These are phyloP conservation scores for Plasmopara viticola DNA, from an alignment of 352 stramenopile species.

Conservation along the genomic window DNA sequence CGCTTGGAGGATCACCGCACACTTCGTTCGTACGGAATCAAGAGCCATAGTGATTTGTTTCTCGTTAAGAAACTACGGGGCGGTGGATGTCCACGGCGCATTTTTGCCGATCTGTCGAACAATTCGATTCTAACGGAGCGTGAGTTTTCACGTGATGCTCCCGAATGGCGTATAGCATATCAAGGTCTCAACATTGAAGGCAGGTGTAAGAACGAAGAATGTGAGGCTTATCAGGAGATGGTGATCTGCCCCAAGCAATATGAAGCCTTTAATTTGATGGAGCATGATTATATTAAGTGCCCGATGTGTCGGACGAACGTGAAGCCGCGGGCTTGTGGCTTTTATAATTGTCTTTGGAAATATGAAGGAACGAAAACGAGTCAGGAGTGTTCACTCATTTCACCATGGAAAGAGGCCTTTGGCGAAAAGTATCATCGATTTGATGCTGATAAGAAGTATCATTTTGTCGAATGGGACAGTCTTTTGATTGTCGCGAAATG, in stretches of 20 bases:
- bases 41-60: not conserved
- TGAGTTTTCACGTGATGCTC: not conserved
- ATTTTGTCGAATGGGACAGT: constrained; percentile 17
- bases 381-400: constrained; percentile 12
- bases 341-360: constrained; percentile 32
- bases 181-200: constrained; percentile 32
- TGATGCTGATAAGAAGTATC: constrained; percentile 9
- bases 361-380: constrained; percentile 17
- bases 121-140: not conserved
- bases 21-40: constrained; percentile 9
- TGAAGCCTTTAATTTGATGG: constrained; percentile 19
- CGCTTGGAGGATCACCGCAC: constrained; percentile 2
- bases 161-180: constrained; percentile 8
- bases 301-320: constrained; percentile 14
- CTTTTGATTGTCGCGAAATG: constrained; percentile 16
- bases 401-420: constrained; percentile 14
- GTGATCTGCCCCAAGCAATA: constrained; percentile 17
- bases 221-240: constrained; percentile 15
- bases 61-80: constrained; percentile 3
- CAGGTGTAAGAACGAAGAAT: constrained; percentile 8
- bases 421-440: constrained; percentile 20
- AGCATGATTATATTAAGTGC: constrained; percentile 11
- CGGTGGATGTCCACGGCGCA: not conserved
- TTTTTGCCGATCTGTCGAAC: constrained; percentile 8
- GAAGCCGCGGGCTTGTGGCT: constrained; percentile 27